Base-by-base conservation (phyloP, 805 yeast species). In the Candida tibetensis region DNA sequence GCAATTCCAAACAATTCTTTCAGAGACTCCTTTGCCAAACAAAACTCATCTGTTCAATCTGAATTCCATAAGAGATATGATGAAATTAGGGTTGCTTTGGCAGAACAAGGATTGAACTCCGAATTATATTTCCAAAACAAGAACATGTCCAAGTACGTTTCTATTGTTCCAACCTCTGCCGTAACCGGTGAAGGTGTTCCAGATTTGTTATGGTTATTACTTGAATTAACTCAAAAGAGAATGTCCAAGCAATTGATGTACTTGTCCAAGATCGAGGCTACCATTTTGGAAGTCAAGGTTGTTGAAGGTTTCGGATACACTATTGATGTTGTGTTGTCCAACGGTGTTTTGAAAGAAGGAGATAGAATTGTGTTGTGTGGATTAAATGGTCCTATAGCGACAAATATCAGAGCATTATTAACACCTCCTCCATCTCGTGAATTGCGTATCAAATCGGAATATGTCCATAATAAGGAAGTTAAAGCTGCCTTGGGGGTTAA, bases 121-220 rank as follows among this genome's bases (percentile, higher is more conserved):
- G 99, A 95, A 69, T 76, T 93, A 48, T 93, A 93, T 68, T 93
- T 75, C 85, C 87, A 91, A 66, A 93, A 93, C 77, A 85, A 84
- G 66, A 93, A 91, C 71, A 71, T 91, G 77, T 71, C 97, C 40
- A 88, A 89, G 63, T 88, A 82, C 57, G 99, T 93, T 39, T 89
- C 97, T 26, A 85, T 93, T 54, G 96, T 93, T 31, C 99, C 99
- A 53, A 93, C 99, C 14, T 91, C 98, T 46, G 99, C 99, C 39
- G 95, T 90, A 31, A 90, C 97, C 10, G 99, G 99, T 64, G 99
- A 93, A 71, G 99, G 99, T 85, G 95, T 93, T 53, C 99, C 99
- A 35, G 99, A 93, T 79, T 76, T 93, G 71, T 79, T 93, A 58
- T 89, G 96, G 91, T 77, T 93, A 64, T 73, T 93, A 58, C 76